These are phyloP conservation scores for Geotrichum macrosporum DNA, from an alignment of 1,139 yeast genomes.

Conservation along the genomic window DNA sequence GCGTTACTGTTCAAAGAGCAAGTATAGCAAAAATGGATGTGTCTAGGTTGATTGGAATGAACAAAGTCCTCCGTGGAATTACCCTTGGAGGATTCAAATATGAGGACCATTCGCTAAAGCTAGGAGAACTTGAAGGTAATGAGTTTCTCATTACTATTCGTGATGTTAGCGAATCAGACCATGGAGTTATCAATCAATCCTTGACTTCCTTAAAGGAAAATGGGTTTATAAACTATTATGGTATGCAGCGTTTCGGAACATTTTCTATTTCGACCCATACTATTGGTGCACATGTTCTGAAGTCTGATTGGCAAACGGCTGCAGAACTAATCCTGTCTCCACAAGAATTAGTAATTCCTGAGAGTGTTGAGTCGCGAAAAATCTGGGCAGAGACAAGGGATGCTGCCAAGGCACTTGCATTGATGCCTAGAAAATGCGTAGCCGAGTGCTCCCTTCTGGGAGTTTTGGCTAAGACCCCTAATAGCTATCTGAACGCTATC, in stretches of 20 bases:
- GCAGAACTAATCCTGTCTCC: conserved; percentile 75
- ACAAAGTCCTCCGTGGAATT: conserved; percentile 67
- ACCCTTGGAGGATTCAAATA: conserved; percentile 75
- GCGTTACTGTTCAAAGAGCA: conserved; percentile 84
- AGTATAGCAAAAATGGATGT: conserved; percentile 68
- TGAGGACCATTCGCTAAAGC: conserved; percentile 54
- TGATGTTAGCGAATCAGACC: conserved; percentile 49
- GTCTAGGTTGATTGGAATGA: conserved; percentile 73
- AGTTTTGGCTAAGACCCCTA: conserved; percentile 48
- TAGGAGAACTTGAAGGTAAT: conserved; percentile 86
- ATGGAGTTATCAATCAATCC: conserved; percentile 47
- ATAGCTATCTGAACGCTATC: conserved; percentile 66
- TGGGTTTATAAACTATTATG: conserved; percentile 91
- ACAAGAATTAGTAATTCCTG: conserved; percentile 79
- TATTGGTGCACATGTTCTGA: conserved; percentile 67
- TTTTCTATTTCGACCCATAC: conserved; percentile 87
- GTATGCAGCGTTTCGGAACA: conserved; percentile 97
- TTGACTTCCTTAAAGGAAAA: conserved; percentile 54
- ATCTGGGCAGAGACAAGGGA: conserved; percentile 76
- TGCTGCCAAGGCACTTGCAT: conserved; percentile 57
- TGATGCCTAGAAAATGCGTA: conserved; percentile 81
- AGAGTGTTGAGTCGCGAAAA: conserved; percentile 72
- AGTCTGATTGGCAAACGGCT: conserved; percentile 74
- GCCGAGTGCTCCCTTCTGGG: conserved; percentile 77
- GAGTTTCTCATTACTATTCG: conserved; percentile 81